Percentiles rank a stretch among this genome's conserved stretches.
These are phyloP conservation scores for Pichia deserticola DNA, from an alignment of 805 yeast species.

Conservation along the genomic window DNA sequence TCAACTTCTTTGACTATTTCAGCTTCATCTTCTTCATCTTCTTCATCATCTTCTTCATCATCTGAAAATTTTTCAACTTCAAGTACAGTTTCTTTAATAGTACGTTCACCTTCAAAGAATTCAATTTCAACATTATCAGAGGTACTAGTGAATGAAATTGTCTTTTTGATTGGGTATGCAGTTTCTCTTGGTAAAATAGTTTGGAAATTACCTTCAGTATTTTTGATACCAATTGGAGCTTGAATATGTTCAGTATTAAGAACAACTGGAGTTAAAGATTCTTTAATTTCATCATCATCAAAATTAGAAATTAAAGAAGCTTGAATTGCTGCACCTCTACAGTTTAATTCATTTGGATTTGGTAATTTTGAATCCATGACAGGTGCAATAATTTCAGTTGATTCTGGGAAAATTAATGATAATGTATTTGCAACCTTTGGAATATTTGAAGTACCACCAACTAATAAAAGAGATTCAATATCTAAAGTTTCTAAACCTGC, in stretches of 20 bases:
- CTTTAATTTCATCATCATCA: conserved; percentile 73
- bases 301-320: conserved; percentile 80
- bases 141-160: conserved; percentile 56
- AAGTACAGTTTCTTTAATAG: conserved; percentile 71
- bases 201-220: conserved; percentile 60
- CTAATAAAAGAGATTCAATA: conserved; percentile 82
- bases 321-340: conserved; percentile 96
- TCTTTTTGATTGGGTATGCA: conserved; percentile 82
- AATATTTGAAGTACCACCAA: conserved; percentile 88
- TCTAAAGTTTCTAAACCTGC: conserved; percentile 82
- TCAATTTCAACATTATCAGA: conserved; percentile 58
- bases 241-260: conserved; percentile 81
- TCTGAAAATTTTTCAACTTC: conserved; percentile 57
- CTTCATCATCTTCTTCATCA: conserved; percentile 37
- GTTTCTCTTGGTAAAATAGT: conserved; percentile 77
- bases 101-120: conserved; percentile 79
- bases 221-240: conserved; percentile 79
- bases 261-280: conserved; percentile 76
- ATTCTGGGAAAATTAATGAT: conserved; percentile 71
- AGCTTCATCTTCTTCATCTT: conserved; percentile 77
- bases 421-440: conserved; percentile 83
- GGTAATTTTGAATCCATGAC: conserved; percentile 66
- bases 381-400: conserved; percentile 71
- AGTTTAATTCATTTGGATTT: conserved; percentile 82
- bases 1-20: conserved; percentile 73